Evolutionary conservation across 345 rosid species (phyloP), one percentile per base, ranked within the genome.

Genomic region (Eutrema heterophyllum): DNA sequence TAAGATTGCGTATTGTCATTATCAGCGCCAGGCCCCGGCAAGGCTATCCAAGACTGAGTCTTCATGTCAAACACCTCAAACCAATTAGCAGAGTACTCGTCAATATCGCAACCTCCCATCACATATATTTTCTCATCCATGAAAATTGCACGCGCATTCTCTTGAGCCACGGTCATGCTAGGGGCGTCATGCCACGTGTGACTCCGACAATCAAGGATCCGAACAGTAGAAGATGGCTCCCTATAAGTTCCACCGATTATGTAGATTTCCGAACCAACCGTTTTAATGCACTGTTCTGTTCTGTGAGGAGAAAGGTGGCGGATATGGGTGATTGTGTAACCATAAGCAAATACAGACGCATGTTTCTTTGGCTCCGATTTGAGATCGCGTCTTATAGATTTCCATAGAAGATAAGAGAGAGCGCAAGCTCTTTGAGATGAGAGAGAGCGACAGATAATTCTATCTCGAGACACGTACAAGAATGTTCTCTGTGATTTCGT

Each of bases 381-480:
- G 82, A 39, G 77, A 78, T 59, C 97, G 88, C 2, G 85, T 74
- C 60, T 81, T 21, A 79, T 80, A 87, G 65, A 85, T 66, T 60
- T 74, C 69, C 7, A 89, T 70, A 21, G 88, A 88, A 14, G 82
- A 81, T 67, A 88, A 32, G 60, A 84, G 73, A 32, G 87, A 69
- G 11, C 40, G 82, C 64, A 90, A 76, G 18, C 85, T 44, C 46
- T 75, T 85, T 26, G 93, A 88, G 78, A 90, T 89, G 2, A 78
- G 64, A 13, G 83, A 80, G 58, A 90, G 92, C 6, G 30, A 40
- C 7, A 88, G 92, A 65, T 83, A 81, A 66, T 78, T 67, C 41
- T 73, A 77, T 33, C 83, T 76, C 4, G 92, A 86, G 49, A 83
- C 18, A 16, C 92, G 86, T 1, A 90, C 87, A 15, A 90, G 70